These are phyloP conservation scores for Areca catechu DNA, from an alignment of 176 grass and related monocot genomes.

Conservation along the genomic window DNA sequence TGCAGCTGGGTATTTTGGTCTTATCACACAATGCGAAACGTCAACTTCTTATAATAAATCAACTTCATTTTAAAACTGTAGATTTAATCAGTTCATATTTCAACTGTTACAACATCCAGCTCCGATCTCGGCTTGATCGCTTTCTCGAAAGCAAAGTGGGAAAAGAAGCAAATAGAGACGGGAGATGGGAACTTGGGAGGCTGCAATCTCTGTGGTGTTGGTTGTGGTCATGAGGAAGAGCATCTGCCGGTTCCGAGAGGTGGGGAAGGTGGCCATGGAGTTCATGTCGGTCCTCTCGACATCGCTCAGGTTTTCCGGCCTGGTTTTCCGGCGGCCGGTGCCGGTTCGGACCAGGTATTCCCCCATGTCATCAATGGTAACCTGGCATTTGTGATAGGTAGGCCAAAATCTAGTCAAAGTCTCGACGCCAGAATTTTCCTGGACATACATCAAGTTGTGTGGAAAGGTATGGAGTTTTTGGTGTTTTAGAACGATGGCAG, in stretches of 20 bases:
- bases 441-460: no score
- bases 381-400: conserved; percentile 39
- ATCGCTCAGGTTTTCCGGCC: conserved; percentile 32
- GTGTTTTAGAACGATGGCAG: no score
- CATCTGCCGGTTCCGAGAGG: conserved; percentile 42
- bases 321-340: conserved; percentile 5
- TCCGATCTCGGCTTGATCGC: neutral
- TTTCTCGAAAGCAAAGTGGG: neutral
- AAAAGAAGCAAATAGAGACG: neutral
- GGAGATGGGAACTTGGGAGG: conserved; percentile 11
- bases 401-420: no score
- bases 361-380: conserved; percentile 29
- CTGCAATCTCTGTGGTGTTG: conserved; percentile 27
- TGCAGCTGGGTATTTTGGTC: no score
- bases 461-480: no score
- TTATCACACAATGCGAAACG: no score
- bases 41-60: no score
- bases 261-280: conserved; percentile 22
- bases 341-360: conserved; percentile 6
- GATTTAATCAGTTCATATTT: neutral
- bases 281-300: conserved; percentile 28
- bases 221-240: conserved; percentile 46
- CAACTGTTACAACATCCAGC: neutral
- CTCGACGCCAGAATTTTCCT: no score
- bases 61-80: no score